phyloP scores from a whole-genome alignment of 768 basidiomycete genomes.

The Lactarius evosmus region DNA sequence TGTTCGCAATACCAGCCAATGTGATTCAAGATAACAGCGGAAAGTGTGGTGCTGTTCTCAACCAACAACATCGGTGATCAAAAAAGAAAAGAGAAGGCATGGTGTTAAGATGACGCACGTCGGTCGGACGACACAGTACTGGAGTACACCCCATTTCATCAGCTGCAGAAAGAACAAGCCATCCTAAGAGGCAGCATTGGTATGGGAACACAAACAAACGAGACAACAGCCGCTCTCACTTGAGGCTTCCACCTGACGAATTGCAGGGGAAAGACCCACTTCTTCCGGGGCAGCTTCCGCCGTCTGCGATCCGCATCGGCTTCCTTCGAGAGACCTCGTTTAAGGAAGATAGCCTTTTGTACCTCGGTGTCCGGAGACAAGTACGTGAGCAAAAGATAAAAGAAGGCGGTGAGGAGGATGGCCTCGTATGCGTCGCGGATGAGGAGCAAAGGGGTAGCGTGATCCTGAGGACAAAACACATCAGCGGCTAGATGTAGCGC shows the following conservation, averaged over 20 bases:
- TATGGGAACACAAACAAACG: not conserved
- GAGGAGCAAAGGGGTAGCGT: conserved; percentile 65
- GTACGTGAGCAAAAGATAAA: conserved; percentile 72
- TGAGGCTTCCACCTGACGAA: conserved; percentile 60
- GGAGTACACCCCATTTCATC: conserved; percentile 75
- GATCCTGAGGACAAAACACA: conserved; percentile 41
- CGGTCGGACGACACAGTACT: conserved; percentile 67
- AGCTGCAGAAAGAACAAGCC: conserved; percentile 67
- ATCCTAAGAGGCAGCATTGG: conserved; percentile 39
- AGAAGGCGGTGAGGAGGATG: conserved; percentile 71
- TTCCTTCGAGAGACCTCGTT: conserved; percentile 54
- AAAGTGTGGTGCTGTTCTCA: conserved; percentile 49
- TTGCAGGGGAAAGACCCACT: conserved; percentile 71
- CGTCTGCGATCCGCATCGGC: conserved; percentile 44
- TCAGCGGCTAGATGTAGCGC: not conserved
- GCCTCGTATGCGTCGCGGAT: conserved; percentile 75
- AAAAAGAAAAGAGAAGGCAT: not conserved
- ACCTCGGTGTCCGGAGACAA: conserved; percentile 59
- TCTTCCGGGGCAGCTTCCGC: conserved; percentile 45
- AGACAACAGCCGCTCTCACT: conserved; percentile 35
- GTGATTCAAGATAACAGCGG: conserved; percentile 60
- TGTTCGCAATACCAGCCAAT: conserved; percentile 68
- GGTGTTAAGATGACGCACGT: conserved; percentile 37
- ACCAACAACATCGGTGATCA: conserved; percentile 2
- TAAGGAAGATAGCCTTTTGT: conserved; percentile 58